Evolutionary conservation across 2,329 filamentous ascomycete genomes (phyloP).

Genomic region (Talaromyces marneffei): DNA sequence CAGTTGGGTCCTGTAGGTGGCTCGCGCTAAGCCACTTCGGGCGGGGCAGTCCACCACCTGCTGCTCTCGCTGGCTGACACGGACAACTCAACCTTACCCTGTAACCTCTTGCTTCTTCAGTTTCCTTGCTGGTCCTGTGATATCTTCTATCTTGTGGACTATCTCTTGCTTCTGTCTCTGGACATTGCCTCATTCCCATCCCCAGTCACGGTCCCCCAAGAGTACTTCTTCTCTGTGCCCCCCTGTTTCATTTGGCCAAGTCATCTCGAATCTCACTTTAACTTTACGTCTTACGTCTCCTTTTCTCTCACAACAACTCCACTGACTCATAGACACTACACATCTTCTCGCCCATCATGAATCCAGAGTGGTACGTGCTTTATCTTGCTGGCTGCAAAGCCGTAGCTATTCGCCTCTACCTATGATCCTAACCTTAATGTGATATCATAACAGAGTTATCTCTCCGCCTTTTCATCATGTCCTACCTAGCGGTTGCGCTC

Average conservation of each 20-base stretch:
- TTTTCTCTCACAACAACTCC: conserved; percentile 7
- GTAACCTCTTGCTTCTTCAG: neutral
- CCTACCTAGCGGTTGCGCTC: neutral
- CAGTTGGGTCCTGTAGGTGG: conserved; percentile 13
- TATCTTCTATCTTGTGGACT: too few relatives aligned
- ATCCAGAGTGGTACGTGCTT: conserved; percentile 44
- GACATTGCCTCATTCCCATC: neutral
- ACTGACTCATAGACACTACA: neutral
- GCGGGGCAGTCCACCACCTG: conserved; percentile 12
- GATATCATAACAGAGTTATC: conserved; percentile 22
- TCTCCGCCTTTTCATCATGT: conserved; percentile 3
- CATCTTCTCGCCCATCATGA: conserved; percentile 35
- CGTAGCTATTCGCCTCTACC: neutral
- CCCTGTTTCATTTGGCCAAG: conserved; percentile 1
- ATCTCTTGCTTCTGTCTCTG: neutral
- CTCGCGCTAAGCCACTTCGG: conserved; percentile 10
- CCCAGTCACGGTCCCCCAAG: neutral
- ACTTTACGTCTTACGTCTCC: conserved; percentile 8
- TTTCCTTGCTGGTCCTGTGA: conserved; percentile 1
- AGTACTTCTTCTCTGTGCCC: neutral
- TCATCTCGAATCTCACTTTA: neutral
- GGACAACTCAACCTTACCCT: conserved; percentile 4
- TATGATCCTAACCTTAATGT: conserved; percentile 5
- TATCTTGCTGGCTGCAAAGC: neutral
- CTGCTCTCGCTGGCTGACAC: neutral